Conservation (phyloP, 2,329 filamentous ascomycete species). For the Exophiala mesophila region DNA sequence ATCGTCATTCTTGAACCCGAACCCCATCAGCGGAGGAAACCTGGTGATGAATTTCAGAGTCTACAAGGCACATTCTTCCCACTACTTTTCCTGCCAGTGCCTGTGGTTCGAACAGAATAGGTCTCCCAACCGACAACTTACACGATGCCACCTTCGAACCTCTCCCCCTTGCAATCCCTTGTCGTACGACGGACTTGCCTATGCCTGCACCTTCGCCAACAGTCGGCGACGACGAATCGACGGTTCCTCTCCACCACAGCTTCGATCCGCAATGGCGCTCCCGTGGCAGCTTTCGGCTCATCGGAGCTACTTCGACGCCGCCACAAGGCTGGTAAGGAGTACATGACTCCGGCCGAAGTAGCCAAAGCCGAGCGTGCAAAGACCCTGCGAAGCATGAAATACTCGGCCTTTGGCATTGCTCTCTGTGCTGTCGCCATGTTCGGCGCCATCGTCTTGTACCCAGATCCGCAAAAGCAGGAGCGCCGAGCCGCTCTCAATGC, state of each 20-base stretch:
- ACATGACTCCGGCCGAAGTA: conserved; percentile 1
- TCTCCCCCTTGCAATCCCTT: not conserved
- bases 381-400: conserved; percentile 20
- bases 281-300: conserved; percentile 14
- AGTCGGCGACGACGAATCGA: not conserved
- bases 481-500: conserved; percentile 1
- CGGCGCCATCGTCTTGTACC: conserved; percentile 31
- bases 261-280: conserved; percentile 3
- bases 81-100: no score
- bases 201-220: not conserved
- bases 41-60: no score
- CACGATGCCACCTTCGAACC: not conserved
- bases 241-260: not conserved
- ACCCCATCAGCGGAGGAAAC: no score
- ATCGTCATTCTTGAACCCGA: no score
- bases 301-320: conserved; percentile 22
- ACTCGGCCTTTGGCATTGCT: conserved; percentile 32
- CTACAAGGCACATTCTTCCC: no score
- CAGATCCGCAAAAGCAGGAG: conserved; percentile 14
- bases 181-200: not conserved
- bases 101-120: no score
- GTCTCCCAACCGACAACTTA: not conserved
- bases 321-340: conserved; percentile 11
- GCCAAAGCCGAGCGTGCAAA: conserved; percentile 19
- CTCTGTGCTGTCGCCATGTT: conserved; percentile 39